Evolutionary conservation across 2,329 filamentous ascomycete genomes (phyloP).

Genomic region (Aspergillus fructus): DNA sequence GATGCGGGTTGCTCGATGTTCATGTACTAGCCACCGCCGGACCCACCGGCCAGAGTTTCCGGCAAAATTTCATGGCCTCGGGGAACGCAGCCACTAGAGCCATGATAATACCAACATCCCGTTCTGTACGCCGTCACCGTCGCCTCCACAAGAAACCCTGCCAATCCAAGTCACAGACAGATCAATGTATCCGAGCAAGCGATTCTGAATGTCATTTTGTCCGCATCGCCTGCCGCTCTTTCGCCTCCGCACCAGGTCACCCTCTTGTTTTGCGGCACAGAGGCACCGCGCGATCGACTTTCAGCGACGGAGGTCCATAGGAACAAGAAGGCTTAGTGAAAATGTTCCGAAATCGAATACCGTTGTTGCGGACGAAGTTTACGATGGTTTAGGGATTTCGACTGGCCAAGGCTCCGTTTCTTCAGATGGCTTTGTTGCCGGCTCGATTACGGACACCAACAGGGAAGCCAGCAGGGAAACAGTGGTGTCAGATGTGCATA

Average conservation of each 20-base stretch:
- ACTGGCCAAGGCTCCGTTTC: background rate
- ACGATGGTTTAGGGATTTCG: conserved; percentile 1
- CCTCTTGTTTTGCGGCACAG: conserved; percentile 20
- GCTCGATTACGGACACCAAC: background rate
- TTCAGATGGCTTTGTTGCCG: background rate
- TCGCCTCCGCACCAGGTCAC: conserved; percentile 29
- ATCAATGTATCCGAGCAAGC: conserved; percentile 15
- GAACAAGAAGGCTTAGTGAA: conserved; percentile 10
- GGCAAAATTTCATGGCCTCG: conserved; percentile 24
- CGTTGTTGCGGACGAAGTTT: background rate
- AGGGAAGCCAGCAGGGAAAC: background rate
- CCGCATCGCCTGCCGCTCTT: conserved; percentile 29
- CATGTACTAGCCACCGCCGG: conserved; percentile 23
- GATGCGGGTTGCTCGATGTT: conserved; percentile 10
- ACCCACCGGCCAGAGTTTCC: conserved; percentile 27
- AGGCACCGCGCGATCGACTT: conserved; percentile 22
- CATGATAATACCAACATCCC: background rate
- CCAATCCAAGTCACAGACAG: background rate
- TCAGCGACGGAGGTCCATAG: conserved; percentile 17
- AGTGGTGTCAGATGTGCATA: background rate
- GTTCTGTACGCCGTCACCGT: background rate
- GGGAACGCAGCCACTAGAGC: background rate
- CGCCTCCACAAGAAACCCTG: background rate
- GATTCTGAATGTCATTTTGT: conserved; percentile 39
- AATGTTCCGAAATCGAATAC: conserved; percentile 16